A percentile compares a stretch with the other conserved stretches of the same genome.
These are phyloP conservation scores for Dissoconium aciculare DNA, from an alignment of 2,329 filamentous ascomycete genomes.

Conservation along the genomic window DNA sequence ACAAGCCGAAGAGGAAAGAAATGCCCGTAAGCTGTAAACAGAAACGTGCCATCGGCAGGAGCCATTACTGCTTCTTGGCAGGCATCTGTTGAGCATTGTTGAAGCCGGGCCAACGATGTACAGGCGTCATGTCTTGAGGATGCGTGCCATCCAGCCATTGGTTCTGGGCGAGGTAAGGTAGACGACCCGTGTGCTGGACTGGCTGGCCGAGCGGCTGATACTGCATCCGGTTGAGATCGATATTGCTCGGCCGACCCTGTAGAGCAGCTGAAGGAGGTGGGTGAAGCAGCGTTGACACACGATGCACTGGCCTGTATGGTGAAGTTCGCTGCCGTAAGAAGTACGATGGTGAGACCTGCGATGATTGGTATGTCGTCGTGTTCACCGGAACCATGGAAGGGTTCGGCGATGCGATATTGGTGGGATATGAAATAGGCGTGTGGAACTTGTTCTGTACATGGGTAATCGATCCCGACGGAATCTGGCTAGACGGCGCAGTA, in stretches of 20 bases:
- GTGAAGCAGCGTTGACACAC: slow-evolving; percentile 80
- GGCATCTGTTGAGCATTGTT: no score
- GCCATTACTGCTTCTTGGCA: no score
- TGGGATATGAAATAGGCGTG: slow-evolving; percentile 20
- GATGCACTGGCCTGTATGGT: slow-evolving; percentile 79
- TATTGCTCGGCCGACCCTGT: slow-evolving; percentile 36
- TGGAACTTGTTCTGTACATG: no score
- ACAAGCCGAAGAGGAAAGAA: no score
- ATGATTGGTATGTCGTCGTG: slow-evolving; percentile 34
- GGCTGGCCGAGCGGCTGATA: slow-evolving; percentile 36
- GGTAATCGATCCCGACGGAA: no score
- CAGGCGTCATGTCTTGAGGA: slow-evolving; percentile 20
- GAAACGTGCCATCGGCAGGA: no score
- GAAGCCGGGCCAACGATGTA: slow-evolving; percentile 20
- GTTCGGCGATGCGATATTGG: slow-evolving; percentile 52
- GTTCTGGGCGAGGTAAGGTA: slow-evolving; percentile 28
- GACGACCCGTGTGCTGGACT: slow-evolving; percentile 29
- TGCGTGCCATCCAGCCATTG: slow-evolving; percentile 22
- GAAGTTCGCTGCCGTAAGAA: slow-evolving; percentile 80
- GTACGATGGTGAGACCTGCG: slow-evolving; percentile 69
- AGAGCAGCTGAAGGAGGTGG: slow-evolving; percentile 69
- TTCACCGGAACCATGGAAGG: slow-evolving; percentile 43
- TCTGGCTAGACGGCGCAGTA: slow-evolving; percentile 12
- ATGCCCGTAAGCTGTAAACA: no score
- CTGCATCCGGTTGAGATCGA: slow-evolving; percentile 36